Conservation (phyloP, 192 early-diverging fungal genomes). For the Backusella macrospora region DNA sequence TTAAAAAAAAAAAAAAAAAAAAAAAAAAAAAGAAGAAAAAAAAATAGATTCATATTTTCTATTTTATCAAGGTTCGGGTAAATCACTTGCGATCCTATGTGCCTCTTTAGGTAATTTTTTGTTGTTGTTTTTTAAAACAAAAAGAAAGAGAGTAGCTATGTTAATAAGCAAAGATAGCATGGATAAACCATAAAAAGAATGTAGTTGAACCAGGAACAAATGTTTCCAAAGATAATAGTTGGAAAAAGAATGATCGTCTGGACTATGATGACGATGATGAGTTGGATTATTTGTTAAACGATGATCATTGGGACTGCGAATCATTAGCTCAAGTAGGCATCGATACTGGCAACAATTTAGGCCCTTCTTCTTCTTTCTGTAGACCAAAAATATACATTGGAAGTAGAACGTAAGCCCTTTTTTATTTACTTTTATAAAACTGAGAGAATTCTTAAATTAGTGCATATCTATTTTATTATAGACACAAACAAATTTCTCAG, state of each 20-base stretch:
- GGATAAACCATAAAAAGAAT: conserved; percentile 18
- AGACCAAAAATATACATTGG: conserved; percentile 25
- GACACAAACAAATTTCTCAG: conserved; percentile 62
- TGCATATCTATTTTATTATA: neutral
- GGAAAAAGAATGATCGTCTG: neutral
- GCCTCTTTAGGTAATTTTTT: conserved; percentile 61
- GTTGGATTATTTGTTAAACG: too few relatives aligned
- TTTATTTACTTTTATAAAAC: neutral
- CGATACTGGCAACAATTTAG: neutral
- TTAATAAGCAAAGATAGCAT: conserved; percentile 12
- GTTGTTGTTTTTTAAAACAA: too few relatives aligned
- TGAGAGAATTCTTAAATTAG: neutral
- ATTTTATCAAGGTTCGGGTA: conserved; percentile 65
- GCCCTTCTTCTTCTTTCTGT: neutral
- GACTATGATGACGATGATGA: neutral
- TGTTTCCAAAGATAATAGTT: neutral
- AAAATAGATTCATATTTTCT: too few relatives aligned
- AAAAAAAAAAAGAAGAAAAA: neutral
- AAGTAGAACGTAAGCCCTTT: conserved; percentile 43
- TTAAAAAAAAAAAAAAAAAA: neutral
- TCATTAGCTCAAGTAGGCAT: neutral
- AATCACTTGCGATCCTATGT: conserved; percentile 74
- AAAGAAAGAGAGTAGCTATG: too few relatives aligned
- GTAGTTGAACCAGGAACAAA: neutral
- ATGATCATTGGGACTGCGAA: too few relatives aligned